Conservation (phyloP, 306 rosid species). For the Hippophae gyantsensis region DNA sequence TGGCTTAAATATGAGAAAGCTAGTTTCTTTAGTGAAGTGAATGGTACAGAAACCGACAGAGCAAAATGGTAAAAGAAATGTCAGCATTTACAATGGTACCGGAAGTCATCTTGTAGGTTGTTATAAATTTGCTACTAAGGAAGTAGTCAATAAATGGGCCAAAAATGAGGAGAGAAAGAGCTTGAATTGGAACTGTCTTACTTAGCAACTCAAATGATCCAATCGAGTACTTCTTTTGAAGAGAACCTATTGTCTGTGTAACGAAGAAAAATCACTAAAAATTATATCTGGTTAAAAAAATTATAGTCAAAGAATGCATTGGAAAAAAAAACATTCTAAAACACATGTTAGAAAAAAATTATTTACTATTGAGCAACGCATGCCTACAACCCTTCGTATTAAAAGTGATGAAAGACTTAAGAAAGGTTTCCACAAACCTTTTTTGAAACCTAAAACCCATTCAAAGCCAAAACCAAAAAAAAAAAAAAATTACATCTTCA, state of each 20-base stretch:
- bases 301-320: too few species aligned
- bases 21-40: background rate
- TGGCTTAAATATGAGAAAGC: background rate
- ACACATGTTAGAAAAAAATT: too few species aligned
- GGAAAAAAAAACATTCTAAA: too few species aligned
- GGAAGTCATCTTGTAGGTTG: slow-evolving; percentile 59
- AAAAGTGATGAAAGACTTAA: too few species aligned
- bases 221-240: slow-evolving; percentile 88
- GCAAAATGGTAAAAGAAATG: background rate
- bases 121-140: slow-evolving; percentile 59
- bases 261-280: slow-evolving; percentile 13
- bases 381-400: too few species aligned
- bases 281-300: background rate
- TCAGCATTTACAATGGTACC: slow-evolving; percentile 62
- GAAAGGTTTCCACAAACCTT: too few species aligned
- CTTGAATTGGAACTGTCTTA: slow-evolving; percentile 94
- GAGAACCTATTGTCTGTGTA: slow-evolving; percentile 80
- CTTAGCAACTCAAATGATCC: slow-evolving; percentile 96
- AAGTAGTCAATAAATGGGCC: slow-evolving; percentile 74
- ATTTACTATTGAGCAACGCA: too few species aligned
- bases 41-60: background rate
- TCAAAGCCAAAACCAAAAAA: too few species aligned
- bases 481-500: too few species aligned
- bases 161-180: slow-evolving; percentile 62
- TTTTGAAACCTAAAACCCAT: too few species aligned